Evolutionary conservation across 108 stramenopile species (phyloP), one percentile per base, ranked within the genome.

Genomic region (Seminavis robusta): DNA sequence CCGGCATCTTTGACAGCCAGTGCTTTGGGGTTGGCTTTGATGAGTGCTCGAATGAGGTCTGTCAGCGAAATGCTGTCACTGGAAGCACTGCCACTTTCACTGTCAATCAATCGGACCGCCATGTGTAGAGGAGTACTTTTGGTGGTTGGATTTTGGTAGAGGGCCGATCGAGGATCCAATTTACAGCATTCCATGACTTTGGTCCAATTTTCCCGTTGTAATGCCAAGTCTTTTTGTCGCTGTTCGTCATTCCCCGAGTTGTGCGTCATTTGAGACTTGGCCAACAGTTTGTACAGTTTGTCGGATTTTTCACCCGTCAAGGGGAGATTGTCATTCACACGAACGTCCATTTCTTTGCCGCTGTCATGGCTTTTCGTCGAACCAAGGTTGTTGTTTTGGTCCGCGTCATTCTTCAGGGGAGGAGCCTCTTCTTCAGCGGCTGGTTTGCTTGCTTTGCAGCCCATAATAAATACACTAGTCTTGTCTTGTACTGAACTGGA

Each of bases 41-140:
- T 52, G 10, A 88, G 51, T 0, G 52, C 33, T 8, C 38, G 33
- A 32, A 84, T 63, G 36, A 65, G 62, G n/a, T 23, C 66, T 50
- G 17, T 13, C 13, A 9, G 9, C 52, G 34, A 17, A 9, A 38
- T 7, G 36, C 11, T 37, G 28, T 34, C 52, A 4, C 19, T 54
- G 48, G 21, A 15, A 7, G 32, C 15, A 27, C 16, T 28, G 24
- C n/a, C 38, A 7, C 17, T 42, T 15, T 60, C 63, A 8, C 66
- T 23, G 48, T 75, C 77, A 29, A 86, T 44, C 8, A 78, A 59
- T 34, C 55, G 34, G 43, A 81, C 77, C 4, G 81, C 84, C 69
- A 86, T 44, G 47, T 90, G 88, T 19, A 90, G 69, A 0, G 88
- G 84, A 15, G 88, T 90, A 3, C 66, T 65, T 30, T 54, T 31